Evolutionary conservation across 108 stramenopile genomes (phyloP).

Genomic region (Skeletonema grethae): DNA sequence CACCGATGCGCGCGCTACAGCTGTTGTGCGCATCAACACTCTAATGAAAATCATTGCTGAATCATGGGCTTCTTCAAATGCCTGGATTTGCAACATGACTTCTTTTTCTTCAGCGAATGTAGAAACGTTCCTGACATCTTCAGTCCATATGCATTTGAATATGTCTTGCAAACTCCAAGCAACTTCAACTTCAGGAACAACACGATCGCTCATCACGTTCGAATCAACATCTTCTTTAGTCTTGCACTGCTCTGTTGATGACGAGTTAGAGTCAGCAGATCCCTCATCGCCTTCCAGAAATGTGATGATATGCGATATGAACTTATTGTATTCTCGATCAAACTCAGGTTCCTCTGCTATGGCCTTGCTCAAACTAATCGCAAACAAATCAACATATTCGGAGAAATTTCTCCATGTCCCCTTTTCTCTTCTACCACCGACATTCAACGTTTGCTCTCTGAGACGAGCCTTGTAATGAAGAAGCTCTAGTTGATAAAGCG

Average conservation of each 20-base stretch:
- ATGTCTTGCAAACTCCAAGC: conserved; percentile 16
- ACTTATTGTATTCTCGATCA: conserved; percentile 78
- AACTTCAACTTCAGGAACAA: neutral
- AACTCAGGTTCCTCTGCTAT: conserved; percentile 81
- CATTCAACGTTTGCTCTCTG: conserved; percentile 42
- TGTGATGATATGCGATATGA: conserved; percentile 61
- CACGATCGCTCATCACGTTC: neutral
- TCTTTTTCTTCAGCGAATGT: conserved; percentile 7
- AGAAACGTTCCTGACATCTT: conserved; percentile 6
- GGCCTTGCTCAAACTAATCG: conserved; percentile 78
- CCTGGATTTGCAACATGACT: conserved; percentile 23
- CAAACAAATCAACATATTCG: conserved; percentile 68
- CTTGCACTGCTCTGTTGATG: neutral
- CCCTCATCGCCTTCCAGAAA: conserved; percentile 67
- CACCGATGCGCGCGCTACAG: conserved; percentile 67
- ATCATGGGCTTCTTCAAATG: conserved; percentile 40
- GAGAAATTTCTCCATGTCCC: conserved; percentile 61
- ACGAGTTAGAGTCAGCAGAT: neutral
- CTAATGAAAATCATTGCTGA: conserved; percentile 41
- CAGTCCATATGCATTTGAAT: conserved; percentile 31
- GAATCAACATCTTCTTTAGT: neutral
- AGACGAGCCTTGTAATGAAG: conserved; percentile 68
- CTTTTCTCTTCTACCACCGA: conserved; percentile 10
- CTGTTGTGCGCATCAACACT: conserved; percentile 60
- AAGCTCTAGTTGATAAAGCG: conserved; percentile 73